Percentiles rank a stretch among this genome's conserved stretches.
Evolutionary conservation across 1,284 basidiomycete genomes (phyloP).

Genomic region (Puccinia coronata): DNA sequence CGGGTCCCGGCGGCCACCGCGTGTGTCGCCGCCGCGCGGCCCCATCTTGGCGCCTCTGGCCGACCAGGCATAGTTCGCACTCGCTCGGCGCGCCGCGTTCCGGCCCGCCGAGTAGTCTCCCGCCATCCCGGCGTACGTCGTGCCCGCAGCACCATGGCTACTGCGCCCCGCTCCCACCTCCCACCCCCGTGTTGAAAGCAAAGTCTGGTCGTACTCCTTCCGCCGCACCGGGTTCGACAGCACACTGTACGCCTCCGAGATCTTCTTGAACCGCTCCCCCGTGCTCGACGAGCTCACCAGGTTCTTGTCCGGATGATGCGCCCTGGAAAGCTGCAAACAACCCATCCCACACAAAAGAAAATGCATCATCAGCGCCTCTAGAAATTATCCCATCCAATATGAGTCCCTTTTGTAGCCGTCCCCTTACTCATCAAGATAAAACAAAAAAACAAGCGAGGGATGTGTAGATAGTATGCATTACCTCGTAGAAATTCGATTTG

Average conservation of each 20-base stretch:
- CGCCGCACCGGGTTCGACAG: constrained; percentile 15
- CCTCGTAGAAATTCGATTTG: constrained; percentile 35
- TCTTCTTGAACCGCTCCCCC: constrained; percentile 19
- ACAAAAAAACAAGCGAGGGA: too few relatives aligned
- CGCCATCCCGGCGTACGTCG: constrained; percentile 8
- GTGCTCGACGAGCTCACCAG: neutral
- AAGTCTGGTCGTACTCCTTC: neutral
- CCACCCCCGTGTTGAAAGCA: too few relatives aligned
- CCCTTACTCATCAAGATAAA: too few relatives aligned
- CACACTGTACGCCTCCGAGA: constrained; percentile 38
- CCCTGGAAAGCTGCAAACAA: constrained; percentile 25
- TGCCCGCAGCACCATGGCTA: neutral
- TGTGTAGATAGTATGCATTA: too few relatives aligned
- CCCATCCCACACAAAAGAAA: neutral
- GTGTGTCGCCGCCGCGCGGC: neutral
- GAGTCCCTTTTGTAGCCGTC: too few relatives aligned
- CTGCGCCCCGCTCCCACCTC: neutral
- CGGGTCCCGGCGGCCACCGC: neutral
- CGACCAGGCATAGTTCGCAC: constrained; percentile 41
- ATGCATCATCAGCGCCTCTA: too few relatives aligned
- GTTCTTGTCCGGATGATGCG: constrained; percentile 37
- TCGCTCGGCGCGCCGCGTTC: constrained; percentile 16
- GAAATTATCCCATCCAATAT: too few relatives aligned
- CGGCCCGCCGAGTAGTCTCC: neutral
- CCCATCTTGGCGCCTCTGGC: neutral